Evolutionary conservation across 164 flowering plant species (phyloP).

Genomic region (Litsea cubeba): DNA sequence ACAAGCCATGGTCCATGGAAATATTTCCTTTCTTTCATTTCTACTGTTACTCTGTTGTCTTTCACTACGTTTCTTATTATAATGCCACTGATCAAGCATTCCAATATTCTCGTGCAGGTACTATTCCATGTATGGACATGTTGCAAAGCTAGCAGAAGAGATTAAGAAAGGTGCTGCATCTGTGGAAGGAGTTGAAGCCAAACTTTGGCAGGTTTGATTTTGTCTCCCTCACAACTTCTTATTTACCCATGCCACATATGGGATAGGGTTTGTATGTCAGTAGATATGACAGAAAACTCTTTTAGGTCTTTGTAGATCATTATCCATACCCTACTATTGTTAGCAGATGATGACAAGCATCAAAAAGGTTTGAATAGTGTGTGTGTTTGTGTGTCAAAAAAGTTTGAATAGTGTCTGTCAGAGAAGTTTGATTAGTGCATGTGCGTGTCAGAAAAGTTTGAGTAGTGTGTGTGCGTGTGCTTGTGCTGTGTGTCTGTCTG

Average conservation of each 20-base stretch:
- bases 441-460: too few relatives aligned
- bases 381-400: too few relatives aligned
- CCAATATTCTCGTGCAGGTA: constrained; percentile 33
- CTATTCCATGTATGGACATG: constrained; percentile 89
- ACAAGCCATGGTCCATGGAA: too few relatives aligned
- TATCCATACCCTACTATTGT: neutral
- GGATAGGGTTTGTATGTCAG: neutral
- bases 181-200: constrained; percentile 78
- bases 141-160: constrained; percentile 76
- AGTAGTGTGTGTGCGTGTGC: too few relatives aligned
- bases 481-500: too few relatives aligned
- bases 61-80: neutral
- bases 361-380: too few relatives aligned
- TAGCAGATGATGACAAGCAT: neutral
- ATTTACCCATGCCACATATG: neutral
- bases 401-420: too few relatives aligned
- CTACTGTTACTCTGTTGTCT: too few relatives aligned
- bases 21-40: too few relatives aligned
- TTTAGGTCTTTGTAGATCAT: neutral
- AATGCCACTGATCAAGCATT: neutral
- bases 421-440: too few relatives aligned
- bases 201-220: constrained; percentile 63
- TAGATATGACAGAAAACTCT: neutral
- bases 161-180: constrained; percentile 78
- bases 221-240: neutral